phyloP scores from a whole-genome alignment of 495 filamentous ascomycete species.

The Penicillium subrubescens region DNA sequence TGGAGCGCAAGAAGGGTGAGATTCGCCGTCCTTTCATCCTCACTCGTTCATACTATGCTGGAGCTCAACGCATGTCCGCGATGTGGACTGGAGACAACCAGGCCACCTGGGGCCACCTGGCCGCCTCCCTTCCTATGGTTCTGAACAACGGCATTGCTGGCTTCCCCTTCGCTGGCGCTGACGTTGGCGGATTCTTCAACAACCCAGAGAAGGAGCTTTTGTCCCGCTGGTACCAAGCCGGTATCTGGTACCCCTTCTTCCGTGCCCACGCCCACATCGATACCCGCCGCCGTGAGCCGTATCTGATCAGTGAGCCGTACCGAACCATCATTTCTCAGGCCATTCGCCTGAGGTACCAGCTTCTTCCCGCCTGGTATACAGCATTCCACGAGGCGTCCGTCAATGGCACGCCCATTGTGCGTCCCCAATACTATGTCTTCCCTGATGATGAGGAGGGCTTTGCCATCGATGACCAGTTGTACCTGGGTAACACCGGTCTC shows the following conservation, averaged over 20 bases:
- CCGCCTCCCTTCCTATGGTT: slow-evolving; percentile 85
- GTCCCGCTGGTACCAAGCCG: slow-evolving; percentile 94
- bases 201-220: slow-evolving; percentile 90
- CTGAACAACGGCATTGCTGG: slow-evolving; percentile 88
- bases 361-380: slow-evolving; percentile 95
- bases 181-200: slow-evolving; percentile 97
- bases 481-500: slow-evolving; percentile 81
- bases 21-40: slow-evolving; percentile 83
- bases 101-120: slow-evolving; percentile 89
- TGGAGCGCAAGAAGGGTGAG: slow-evolving; percentile 79
- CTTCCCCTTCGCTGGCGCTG: slow-evolving; percentile 91
- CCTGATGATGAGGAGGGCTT: slow-evolving; percentile 86
- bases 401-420: slow-evolving; percentile 82
- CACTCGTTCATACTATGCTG: slow-evolving; percentile 88
- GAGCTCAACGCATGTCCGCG: slow-evolving; percentile 83
- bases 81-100: slow-evolving; percentile 99
- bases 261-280: slow-evolving; percentile 98
- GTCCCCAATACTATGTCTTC: slow-evolving; percentile 89
- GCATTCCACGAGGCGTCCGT: slow-evolving; percentile 87
- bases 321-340: slow-evolving; percentile 83
- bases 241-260: slow-evolving; percentile 98
- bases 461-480: slow-evolving; percentile 89
- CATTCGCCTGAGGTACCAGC: slow-evolving; percentile 81
- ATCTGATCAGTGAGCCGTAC: slow-evolving; percentile 82
- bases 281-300: slow-evolving; percentile 90